phyloP scores from a whole-genome alignment of 1,139 yeast genomes.

The Citeromyces hawaiiensis region DNA sequence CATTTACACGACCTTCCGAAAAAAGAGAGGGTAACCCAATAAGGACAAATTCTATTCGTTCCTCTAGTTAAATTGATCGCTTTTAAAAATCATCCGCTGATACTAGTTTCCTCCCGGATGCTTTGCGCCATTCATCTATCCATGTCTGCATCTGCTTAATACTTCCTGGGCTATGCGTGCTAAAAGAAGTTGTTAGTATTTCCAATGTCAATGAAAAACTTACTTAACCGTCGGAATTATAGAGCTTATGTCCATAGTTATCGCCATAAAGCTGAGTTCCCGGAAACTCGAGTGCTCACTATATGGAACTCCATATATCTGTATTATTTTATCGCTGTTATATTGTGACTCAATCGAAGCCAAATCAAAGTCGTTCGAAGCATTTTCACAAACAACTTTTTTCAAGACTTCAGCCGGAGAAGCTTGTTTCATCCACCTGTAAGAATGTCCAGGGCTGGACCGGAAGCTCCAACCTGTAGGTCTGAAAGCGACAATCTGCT shows the following conservation, averaged over 20 bases:
- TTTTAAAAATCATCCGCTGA: constrained; percentile 2
- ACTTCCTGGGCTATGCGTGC: constrained; percentile 18
- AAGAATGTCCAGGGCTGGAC: constrained; percentile 7
- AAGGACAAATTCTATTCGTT: no score
- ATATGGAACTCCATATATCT: constrained; percentile 57
- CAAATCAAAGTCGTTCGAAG: constrained; percentile 3
- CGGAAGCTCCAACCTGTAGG: constrained; percentile 86
- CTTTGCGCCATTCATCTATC: constrained; percentile 29
- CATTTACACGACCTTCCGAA: background rate
- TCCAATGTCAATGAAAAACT: background rate
- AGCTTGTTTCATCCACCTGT: constrained; percentile 7
- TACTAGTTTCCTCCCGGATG: constrained; percentile 1
- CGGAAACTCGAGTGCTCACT: constrained; percentile 88
- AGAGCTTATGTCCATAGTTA: constrained; percentile 29
- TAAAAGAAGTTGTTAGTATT: background rate
- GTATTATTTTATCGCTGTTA: constrained; percentile 16
- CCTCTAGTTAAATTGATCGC: background rate
- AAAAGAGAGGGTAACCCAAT: background rate
- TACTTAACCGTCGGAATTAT: constrained; percentile 73
- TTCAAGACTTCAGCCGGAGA: constrained; percentile 5
- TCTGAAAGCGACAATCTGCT: constrained; percentile 46
- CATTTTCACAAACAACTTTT: constrained; percentile 4
- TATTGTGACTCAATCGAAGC: constrained; percentile 16
- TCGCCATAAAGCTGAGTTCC: constrained; percentile 58
- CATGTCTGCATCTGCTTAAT: constrained; percentile 28